Percentiles rank a stretch among this genome's conserved stretches.
These are phyloP conservation scores for Candida ponderosae DNA, from an alignment of 805 yeast genomes.

Conservation along the genomic window DNA sequence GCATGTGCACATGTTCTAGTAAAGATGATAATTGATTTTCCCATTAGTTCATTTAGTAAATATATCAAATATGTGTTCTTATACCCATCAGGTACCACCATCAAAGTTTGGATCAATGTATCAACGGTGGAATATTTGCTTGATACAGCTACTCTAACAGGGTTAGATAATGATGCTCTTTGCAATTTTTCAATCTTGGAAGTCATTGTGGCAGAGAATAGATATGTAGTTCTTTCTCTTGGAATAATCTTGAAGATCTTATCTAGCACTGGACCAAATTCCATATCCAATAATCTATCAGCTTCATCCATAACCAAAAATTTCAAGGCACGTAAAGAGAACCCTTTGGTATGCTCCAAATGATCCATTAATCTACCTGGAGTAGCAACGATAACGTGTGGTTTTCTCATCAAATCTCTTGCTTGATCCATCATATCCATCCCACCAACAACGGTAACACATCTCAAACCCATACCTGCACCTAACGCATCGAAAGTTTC, in stretches of 20 bases:
- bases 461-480: conserved; percentile 81
- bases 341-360: conserved; percentile 86
- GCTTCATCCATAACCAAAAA: conserved; percentile 96
- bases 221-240: conserved; percentile 69
- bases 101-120: conserved; percentile 80
- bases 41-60: conserved; percentile 70
- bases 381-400: conserved; percentile 92
- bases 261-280: conserved; percentile 91
- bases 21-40: conserved; percentile 83
- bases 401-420: conserved; percentile 85
- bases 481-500: conserved; percentile 96
- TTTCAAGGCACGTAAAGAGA: conserved; percentile 67
- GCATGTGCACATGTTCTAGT: conserved; percentile 95
- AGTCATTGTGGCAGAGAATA: conserved; percentile 97
- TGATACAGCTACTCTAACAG: conserved; percentile 87
- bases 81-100: conserved; percentile 87
- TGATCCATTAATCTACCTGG: conserved; percentile 95
- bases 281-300: conserved; percentile 90
- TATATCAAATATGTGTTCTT: conserved; percentile 85
- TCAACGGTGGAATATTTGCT: conserved; percentile 89
- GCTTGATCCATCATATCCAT: conserved; percentile 99
- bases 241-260: conserved; percentile 82
- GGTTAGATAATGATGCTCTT: conserved; percentile 82
- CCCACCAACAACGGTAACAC: conserved; percentile 91
- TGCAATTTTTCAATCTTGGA: conserved; percentile 91